These are phyloP conservation scores for Coemansia sp. DNA, from an alignment of 192 early-diverging fungal species.

Conservation along the genomic window DNA sequence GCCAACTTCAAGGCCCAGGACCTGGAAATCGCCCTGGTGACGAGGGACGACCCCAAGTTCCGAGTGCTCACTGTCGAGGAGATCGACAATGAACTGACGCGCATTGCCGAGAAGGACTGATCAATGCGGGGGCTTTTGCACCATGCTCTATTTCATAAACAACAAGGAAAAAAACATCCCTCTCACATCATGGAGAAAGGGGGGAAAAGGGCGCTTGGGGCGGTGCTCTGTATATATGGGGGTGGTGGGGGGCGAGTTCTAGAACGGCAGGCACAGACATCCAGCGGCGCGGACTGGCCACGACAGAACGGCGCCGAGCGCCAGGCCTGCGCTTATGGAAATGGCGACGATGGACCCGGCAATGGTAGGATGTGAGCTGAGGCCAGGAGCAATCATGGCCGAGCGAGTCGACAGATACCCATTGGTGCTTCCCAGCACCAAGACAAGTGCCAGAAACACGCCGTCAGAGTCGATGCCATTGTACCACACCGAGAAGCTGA, in stretches of 20 bases:
- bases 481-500: conserved; percentile 52
- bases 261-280: conserved; percentile 35
- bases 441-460: conserved; percentile 45
- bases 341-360: conserved; percentile 65
- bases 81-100: conserved; percentile 62
- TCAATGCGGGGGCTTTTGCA: too few species aligned
- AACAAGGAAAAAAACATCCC: background rate
- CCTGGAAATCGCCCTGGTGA: conserved; percentile 90
- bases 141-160: too few species aligned
- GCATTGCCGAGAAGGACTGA: conserved; percentile 49
- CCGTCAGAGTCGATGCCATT: conserved; percentile 49
- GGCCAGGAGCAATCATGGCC: conserved; percentile 54
- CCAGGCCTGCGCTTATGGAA: conserved; percentile 58
- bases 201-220: too few species aligned
- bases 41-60: conserved; percentile 68
- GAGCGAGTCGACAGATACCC: conserved; percentile 59
- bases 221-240: background rate
- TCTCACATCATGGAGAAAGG: too few species aligned
- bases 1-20: conserved; percentile 96
- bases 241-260: too few species aligned
- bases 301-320: conserved; percentile 56
- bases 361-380: conserved; percentile 51
- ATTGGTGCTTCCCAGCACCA: conserved; percentile 57
- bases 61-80: conserved; percentile 66
- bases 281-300: conserved; percentile 42